A percentile compares a stretch with the other conserved stretches of the same genome.
Conservation (phyloP, 208 protist genomes). For the Porcisia deanei region DNA sequence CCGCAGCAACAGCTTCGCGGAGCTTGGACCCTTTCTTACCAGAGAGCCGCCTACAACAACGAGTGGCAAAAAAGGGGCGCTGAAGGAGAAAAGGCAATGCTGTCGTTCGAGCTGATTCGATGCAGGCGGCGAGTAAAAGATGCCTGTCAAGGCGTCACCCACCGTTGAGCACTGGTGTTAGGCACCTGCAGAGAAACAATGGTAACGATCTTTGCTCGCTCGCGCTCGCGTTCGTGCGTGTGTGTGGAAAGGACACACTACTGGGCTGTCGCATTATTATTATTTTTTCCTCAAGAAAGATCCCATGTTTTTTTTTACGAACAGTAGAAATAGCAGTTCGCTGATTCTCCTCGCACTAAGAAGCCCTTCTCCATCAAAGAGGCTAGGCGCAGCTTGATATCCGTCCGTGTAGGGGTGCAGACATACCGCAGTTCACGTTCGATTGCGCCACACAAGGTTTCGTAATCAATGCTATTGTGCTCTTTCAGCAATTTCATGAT, state of each 20-base stretch:
- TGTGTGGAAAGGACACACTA: slow-evolving; percentile 14
- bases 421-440: slow-evolving; percentile 27
- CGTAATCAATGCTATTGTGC: slow-evolving; percentile 50
- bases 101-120: not conserved
- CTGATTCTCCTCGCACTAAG: slow-evolving; percentile 38
- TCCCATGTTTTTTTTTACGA: slow-evolving; percentile 5
- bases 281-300: not conserved
- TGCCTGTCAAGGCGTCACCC: not conserved
- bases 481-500: slow-evolving; percentile 74
- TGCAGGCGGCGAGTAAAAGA: not conserved
- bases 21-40: not conserved
- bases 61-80: not conserved
- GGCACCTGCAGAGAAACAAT: not conserved
- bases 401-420: slow-evolving; percentile 38
- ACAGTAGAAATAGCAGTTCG: slow-evolving; percentile 37
- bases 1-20: not conserved
- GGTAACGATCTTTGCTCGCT: not conserved
- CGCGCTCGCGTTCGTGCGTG: not conserved
- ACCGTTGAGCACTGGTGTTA: not conserved
- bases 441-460: slow-evolving; percentile 48
- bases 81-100: not conserved
- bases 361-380: slow-evolving; percentile 72
- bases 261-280: not conserved
- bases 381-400: slow-evolving; percentile 71
- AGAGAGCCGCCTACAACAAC: not conserved